Conservation (phyloP, 208 protist species). For the Angomonas ambiguus region DNA sequence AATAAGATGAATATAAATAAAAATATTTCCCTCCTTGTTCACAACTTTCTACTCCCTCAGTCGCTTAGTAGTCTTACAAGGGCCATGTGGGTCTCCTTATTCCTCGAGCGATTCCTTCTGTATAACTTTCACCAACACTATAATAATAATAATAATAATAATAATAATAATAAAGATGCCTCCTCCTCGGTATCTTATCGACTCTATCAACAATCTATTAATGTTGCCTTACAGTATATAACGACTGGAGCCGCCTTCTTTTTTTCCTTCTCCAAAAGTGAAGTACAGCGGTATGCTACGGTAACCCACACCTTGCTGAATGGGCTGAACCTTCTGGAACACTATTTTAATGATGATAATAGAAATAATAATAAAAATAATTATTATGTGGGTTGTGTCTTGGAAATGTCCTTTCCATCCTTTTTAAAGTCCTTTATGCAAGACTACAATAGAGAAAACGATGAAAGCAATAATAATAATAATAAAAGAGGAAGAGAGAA, state of each 20-base stretch:
- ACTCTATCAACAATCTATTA: neutral
- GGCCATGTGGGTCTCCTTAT: neutral
- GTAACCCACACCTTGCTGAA: neutral
- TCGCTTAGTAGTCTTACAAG: neutral
- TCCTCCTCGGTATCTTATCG: too few relatives aligned
- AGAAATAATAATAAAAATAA: neutral
- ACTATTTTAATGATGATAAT: conserved; percentile 1
- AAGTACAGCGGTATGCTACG: neutral
- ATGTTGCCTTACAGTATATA: neutral
- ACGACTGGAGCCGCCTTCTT: neutral
- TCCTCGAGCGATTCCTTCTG: neutral
- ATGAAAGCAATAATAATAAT: neutral
- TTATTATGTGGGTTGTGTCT: neutral
- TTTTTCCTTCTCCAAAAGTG: neutral
- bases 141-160: conserved; percentile 1
- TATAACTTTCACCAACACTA: neutral
- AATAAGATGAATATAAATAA: neutral
- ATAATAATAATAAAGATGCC: neutral
- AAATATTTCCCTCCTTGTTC: neutral
- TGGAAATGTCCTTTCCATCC: neutral
- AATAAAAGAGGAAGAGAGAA: neutral
- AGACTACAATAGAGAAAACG: neutral
- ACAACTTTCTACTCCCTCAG: neutral
- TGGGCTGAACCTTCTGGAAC: neutral
- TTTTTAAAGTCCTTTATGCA: neutral